Conservation (phyloP, 257 asterid genomes). For the Solanum commersonii region DNA sequence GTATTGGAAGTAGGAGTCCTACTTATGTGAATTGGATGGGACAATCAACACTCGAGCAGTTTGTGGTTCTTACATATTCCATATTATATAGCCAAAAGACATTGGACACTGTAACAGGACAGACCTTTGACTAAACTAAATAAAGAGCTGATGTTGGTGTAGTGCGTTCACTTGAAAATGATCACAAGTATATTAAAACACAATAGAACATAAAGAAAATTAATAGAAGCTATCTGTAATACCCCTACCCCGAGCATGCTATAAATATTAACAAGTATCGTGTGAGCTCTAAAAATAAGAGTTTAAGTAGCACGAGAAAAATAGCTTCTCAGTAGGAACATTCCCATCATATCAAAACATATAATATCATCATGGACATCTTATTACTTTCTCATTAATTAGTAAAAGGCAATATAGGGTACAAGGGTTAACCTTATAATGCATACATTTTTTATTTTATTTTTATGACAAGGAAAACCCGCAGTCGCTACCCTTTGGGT, state of each 20-base stretch:
- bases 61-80: neutral
- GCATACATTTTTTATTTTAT: neutral
- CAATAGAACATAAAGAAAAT: neutral
- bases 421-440: neutral
- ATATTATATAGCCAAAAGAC: neutral
- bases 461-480: too few relatives aligned
- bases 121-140: neutral
- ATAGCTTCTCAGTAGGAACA: neutral
- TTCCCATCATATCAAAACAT: neutral
- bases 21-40: neutral
- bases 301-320: neutral
- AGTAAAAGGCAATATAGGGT: neutral
- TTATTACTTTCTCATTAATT: neutral
- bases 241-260: neutral
- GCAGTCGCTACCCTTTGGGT: too few relatives aligned
- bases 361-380: neutral
- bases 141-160: neutral
- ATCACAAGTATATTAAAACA: neutral
- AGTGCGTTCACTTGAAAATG: neutral
- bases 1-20: neutral
- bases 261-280: neutral
- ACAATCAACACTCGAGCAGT: neutral
- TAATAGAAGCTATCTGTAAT: neutral
- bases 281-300: neutral
- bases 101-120: neutral